These are phyloP conservation scores for Wickerhamiella shivajii DNA, from an alignment of 805 yeast species.

Conservation along the genomic window DNA sequence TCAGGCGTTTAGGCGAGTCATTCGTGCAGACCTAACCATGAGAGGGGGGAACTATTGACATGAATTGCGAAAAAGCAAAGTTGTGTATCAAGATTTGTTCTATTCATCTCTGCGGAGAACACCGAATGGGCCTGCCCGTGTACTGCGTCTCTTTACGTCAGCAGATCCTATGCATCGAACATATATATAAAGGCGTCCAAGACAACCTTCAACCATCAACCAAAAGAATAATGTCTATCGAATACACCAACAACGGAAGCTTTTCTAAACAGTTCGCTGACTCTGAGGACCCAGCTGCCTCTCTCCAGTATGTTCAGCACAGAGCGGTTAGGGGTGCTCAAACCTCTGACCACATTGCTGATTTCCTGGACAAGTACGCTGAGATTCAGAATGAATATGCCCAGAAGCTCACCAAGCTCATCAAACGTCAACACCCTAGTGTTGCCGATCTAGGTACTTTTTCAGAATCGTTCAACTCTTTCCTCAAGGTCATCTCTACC, in stretches of 20 bases:
- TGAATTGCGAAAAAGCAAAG: no score
- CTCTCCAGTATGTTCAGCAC: constrained; percentile 19
- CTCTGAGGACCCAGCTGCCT: neutral
- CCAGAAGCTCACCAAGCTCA: constrained; percentile 28
- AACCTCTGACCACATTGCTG: constrained; percentile 47
- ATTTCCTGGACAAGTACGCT: constrained; percentile 42
- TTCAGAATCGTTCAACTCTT: constrained; percentile 3
- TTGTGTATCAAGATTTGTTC: no score
- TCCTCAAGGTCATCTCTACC: constrained; percentile 4
- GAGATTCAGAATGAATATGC: constrained; percentile 35
- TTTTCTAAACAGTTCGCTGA: constrained; percentile 1
- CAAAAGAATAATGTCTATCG: neutral
- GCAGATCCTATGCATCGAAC: neutral
- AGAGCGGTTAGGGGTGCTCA: constrained; percentile 40
- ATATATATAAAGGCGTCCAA: neutral
- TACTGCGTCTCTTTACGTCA: no score
- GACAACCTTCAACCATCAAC: no score
- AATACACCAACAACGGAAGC: neutral
- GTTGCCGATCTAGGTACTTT: constrained; percentile 5
- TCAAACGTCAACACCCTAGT: constrained; percentile 3
- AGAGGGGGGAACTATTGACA: no score
- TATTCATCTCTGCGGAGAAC: no score
- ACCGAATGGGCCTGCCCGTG: no score
- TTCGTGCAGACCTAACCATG: no score
- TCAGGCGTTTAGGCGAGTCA: no score